A percentile compares a stretch with the other conserved stretches of the same genome.
Evolutionary conservation across 108 stramenopile species (phyloP).

Genomic region (Skeletonema menzelii): DNA sequence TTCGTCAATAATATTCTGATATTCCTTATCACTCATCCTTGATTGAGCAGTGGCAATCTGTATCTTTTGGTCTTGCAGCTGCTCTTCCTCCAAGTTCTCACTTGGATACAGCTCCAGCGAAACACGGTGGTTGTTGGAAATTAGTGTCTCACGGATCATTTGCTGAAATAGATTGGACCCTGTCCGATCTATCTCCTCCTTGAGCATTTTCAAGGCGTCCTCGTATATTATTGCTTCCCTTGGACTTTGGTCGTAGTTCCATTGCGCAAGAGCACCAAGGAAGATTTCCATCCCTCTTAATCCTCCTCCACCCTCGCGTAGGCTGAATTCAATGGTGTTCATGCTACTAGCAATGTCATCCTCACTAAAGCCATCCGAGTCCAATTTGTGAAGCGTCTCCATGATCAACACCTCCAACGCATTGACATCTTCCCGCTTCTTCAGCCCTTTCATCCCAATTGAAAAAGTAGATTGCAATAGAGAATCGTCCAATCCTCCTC

Average conservation of each 20-base stretch:
- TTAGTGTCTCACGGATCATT: conserved; percentile 61
- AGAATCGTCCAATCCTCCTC: conserved; percentile 66
- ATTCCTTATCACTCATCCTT: conserved; percentile 45
- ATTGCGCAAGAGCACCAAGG: conserved; percentile 69
- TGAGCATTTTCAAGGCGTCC: conserved; percentile 67
- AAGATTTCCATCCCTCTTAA: conserved; percentile 81
- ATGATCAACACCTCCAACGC: conserved; percentile 60
- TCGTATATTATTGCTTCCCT: conserved; percentile 66
- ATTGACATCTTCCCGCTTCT: conserved; percentile 43
- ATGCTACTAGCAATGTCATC: conserved; percentile 75
- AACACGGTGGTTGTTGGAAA: conserved; percentile 80
- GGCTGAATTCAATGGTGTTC: conserved; percentile 84
- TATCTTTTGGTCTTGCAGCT: conserved; percentile 41
- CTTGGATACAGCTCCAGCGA: conserved; percentile 75
- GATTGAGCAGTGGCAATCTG: conserved; percentile 44
- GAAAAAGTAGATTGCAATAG: conserved; percentile 73
- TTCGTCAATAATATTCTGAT: conserved; percentile 59
- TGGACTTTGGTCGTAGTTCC: conserved; percentile 88
- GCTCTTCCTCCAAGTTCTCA: conserved; percentile 50
- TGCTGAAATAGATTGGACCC: conserved; percentile 69
- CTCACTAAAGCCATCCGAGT: conserved; percentile 73
- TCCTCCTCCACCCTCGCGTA: conserved; percentile 80
- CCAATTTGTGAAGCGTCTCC: conserved; percentile 57
- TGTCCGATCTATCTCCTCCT: conserved; percentile 60
- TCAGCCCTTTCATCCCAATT: conserved; percentile 82